These are phyloP conservation scores for Podila verticillata DNA, from an alignment of 192 early-diverging fungal genomes.

Conservation along the genomic window DNA sequence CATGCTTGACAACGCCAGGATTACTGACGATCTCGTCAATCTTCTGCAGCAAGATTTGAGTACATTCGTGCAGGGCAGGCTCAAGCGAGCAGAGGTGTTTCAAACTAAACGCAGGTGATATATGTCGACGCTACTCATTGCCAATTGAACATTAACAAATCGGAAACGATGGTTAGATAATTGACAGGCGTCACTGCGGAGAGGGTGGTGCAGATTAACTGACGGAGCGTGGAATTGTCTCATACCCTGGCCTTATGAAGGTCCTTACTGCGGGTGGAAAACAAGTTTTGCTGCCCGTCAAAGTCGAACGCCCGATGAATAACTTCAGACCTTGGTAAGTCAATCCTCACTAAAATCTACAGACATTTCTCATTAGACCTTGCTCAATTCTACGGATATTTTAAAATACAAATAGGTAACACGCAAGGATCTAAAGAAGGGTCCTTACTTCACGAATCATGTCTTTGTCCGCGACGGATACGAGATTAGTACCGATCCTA, in stretches of 20 bases:
- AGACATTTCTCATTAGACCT: no score
- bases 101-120: slow-evolving; percentile 66
- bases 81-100: slow-evolving; percentile 60
- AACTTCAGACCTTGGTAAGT: no score
- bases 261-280: slow-evolving; percentile 31
- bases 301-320: slow-evolving; percentile 32
- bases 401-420: slow-evolving; percentile 8
- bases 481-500: slow-evolving; percentile 28
- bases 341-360: no score
- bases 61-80: slow-evolving; percentile 42
- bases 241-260: slow-evolving; percentile 41
- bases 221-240: not conserved
- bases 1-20: slow-evolving; percentile 39
- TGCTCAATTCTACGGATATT: not conserved
- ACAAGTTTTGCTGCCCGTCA: slow-evolving; percentile 27
- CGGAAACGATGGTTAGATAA: no score
- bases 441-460: slow-evolving; percentile 49
- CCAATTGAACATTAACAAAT: not conserved
- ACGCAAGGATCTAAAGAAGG: not conserved
- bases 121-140: slow-evolving; percentile 53
- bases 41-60: slow-evolving; percentile 34
- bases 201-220: no score
- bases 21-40: slow-evolving; percentile 37
- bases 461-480: slow-evolving; percentile 55
- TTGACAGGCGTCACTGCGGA: no score